phyloP scores from a whole-genome alignment of 352 stramenopile genomes.

The Lagenidium giganteum region DNA sequence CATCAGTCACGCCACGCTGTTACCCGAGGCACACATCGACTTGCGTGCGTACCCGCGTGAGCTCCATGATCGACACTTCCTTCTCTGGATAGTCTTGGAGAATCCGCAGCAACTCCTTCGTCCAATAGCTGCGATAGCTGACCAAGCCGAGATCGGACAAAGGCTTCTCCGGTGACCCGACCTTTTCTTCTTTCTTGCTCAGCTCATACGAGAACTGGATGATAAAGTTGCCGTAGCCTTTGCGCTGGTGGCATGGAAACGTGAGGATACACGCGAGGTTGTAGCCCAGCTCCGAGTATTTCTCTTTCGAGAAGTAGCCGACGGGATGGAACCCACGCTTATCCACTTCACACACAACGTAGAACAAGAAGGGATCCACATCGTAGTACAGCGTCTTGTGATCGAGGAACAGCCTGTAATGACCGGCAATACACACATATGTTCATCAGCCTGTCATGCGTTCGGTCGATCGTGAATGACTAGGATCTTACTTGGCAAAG shows the following conservation, averaged over 20 bases:
- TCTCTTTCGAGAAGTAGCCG: constrained; percentile 99
- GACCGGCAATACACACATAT: too few species aligned
- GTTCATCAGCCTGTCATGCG: too few species aligned
- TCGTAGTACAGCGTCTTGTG: constrained; percentile 99
- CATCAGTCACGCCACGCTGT: too few species aligned
- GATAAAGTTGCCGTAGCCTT: constrained; percentile 99
- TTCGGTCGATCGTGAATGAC: neutral
- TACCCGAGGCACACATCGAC: too few species aligned
- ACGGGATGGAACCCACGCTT: constrained; percentile 90
- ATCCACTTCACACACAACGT: constrained; percentile 97
- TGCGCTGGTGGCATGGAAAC: constrained; percentile 98
- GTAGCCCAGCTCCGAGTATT: constrained; percentile 96
- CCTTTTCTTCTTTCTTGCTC: constrained; percentile 96
- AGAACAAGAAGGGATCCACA: constrained; percentile 99
- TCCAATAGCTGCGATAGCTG: constrained; percentile 99
- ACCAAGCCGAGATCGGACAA: constrained; percentile 98
- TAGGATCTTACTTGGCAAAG: constrained; percentile 89
- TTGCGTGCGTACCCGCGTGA: too few species aligned
- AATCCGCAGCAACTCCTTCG: constrained; percentile 91
- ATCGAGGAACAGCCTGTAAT: constrained; percentile 93
- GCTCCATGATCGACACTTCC: constrained; percentile 93
- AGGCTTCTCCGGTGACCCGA: constrained; percentile 98
- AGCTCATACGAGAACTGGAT: constrained; percentile 99
- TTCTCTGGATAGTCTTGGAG: constrained; percentile 78
- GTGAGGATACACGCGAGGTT: constrained; percentile 99